Conservation (phyloP, 495 filamentous ascomycete genomes). For the Neurospora terricola region DNA sequence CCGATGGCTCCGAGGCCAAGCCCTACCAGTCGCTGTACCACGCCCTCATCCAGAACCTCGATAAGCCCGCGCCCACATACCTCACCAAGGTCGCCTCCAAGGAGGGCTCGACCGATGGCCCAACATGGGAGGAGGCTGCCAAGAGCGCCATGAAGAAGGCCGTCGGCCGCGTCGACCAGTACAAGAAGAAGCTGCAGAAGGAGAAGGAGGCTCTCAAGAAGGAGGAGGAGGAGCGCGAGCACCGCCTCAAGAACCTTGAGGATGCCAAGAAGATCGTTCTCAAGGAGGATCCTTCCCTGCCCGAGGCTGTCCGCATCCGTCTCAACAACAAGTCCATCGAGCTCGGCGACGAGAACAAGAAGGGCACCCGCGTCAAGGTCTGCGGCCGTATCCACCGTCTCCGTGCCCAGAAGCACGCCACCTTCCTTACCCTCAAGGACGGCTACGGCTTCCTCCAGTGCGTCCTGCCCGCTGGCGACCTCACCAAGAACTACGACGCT, state of each 20-base stretch:
- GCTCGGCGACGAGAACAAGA: slow-evolving; percentile 50
- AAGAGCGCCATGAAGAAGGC: slow-evolving; percentile 81
- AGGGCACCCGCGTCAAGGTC: slow-evolving; percentile 72
- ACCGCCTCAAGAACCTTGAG: slow-evolving; percentile 54
- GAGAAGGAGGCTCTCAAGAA: slow-evolving; percentile 56
- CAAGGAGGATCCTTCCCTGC: slow-evolving; percentile 69
- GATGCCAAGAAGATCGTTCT: slow-evolving; percentile 84
- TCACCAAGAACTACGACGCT: slow-evolving; percentile 89
- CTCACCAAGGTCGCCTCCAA: slow-evolving; percentile 58
- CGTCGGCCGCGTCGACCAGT: slow-evolving; percentile 55
- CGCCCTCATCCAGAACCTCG: slow-evolving; percentile 64
- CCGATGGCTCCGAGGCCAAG: slow-evolving; percentile 56
- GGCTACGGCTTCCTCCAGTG: slow-evolving; percentile 89
- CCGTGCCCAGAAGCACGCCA: slow-evolving; percentile 73
- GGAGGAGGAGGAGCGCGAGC: slow-evolving; percentile 63
- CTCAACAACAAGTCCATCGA: slow-evolving; percentile 60
- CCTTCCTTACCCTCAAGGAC: slow-evolving; percentile 80
- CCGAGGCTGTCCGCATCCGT: slow-evolving; percentile 65
- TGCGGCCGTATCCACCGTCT: slow-evolving; percentile 79
- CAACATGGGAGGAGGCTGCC: slow-evolving; percentile 72
- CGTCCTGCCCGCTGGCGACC: slow-evolving; percentile 61
- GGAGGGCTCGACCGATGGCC: slow-evolving; percentile 40
- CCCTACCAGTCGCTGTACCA: slow-evolving; percentile 74
- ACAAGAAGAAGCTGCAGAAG: slow-evolving; percentile 71
- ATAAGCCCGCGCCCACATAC: slow-evolving; percentile 49